Percentiles rank a stretch among this genome's conserved stretches.
phyloP scores from a whole-genome alignment of 352 stramenopile genomes.

The Phytophthora cryptogea region DNA sequence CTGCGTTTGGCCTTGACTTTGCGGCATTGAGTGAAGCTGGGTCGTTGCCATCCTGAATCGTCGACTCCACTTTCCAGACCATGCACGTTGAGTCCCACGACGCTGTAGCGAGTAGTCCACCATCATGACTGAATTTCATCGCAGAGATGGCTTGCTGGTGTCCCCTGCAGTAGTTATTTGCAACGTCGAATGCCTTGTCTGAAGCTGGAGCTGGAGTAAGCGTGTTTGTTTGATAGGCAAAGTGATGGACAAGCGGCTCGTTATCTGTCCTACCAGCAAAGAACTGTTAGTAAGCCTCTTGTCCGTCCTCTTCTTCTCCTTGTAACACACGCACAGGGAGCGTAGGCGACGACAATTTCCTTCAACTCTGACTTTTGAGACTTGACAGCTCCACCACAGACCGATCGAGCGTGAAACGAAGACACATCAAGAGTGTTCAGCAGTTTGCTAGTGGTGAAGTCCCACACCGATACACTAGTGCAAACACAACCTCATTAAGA shows the following conservation, averaged over 20 bases:
- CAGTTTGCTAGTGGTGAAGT: constrained; percentile 38
- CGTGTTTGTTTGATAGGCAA: constrained; percentile 10
- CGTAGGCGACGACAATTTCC: constrained; percentile 38
- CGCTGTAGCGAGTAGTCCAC: constrained; percentile 43
- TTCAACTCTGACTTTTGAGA: neutral
- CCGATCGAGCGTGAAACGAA: constrained; percentile 19
- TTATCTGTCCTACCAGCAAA: constrained; percentile 20
- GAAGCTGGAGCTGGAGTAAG: constrained; percentile 4
- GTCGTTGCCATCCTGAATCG: neutral
- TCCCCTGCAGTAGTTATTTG: constrained; percentile 22
- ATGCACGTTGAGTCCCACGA: constrained; percentile 72
- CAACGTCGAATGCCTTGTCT: constrained; percentile 15
- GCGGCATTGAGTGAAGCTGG: neutral
- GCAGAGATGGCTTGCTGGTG: constrained; percentile 65
- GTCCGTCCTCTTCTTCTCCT: neutral
- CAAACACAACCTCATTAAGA: constrained; percentile 1
- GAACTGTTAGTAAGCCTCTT: neutral
- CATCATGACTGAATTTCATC: constrained; percentile 47
- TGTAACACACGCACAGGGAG: constrained; percentile 41
- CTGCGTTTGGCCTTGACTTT: neutral
- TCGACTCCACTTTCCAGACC: constrained; percentile 40
- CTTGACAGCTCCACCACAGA: constrained; percentile 37
- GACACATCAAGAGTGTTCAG: constrained; percentile 39
- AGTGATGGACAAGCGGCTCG: constrained; percentile 20
- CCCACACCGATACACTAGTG: constrained; percentile 49